These are phyloP conservation scores for Coemansia sp. DNA, from an alignment of 192 early-diverging fungal species.

Conservation along the genomic window DNA sequence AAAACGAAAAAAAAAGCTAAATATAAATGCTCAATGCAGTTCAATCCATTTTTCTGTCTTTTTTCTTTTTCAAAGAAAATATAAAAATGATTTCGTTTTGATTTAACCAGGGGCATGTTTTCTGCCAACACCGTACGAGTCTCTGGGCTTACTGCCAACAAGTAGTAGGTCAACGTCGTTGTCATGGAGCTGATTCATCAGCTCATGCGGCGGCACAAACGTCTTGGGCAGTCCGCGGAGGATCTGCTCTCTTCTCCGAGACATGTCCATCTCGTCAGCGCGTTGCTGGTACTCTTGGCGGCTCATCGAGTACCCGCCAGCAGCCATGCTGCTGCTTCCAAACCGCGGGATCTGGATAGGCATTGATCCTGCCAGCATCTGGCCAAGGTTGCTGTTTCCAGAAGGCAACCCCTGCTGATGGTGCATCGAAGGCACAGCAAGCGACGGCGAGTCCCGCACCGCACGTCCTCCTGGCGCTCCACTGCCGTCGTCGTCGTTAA, in stretches of 20 bases:
- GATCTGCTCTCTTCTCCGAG: slow-evolving; percentile 29
- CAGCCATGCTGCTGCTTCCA: slow-evolving; percentile 23
- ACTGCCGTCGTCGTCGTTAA: slow-evolving; percentile 9
- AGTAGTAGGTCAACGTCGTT: slow-evolving; percentile 30
- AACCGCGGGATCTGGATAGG: slow-evolving; percentile 48
- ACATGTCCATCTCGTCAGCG: slow-evolving; percentile 36
- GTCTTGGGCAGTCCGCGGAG: slow-evolving; percentile 42
- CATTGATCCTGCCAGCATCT: slow-evolving; percentile 53
- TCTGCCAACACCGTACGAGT: slow-evolving; percentile 36
- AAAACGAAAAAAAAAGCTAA: background rate
- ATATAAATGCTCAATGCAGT: background rate
- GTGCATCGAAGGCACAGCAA: background rate
- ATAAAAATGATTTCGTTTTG: background rate
- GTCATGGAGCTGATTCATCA: slow-evolving; percentile 41
- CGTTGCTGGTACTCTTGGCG: slow-evolving; percentile 32
- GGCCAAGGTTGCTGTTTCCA: slow-evolving; percentile 28
- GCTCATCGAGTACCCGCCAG: slow-evolving; percentile 28
- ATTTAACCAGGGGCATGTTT: slow-evolving; percentile 41
- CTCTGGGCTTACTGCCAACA: slow-evolving; percentile 52
- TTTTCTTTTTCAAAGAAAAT: no score
- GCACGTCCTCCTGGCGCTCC: background rate
- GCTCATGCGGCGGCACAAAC: slow-evolving; percentile 52
- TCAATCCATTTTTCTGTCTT: background rate
- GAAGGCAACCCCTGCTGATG: background rate
- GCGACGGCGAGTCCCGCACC: background rate